phyloP scores from a whole-genome alignment of 192 early-diverging fungal species.

The Kickxella alabastrina region DNA sequence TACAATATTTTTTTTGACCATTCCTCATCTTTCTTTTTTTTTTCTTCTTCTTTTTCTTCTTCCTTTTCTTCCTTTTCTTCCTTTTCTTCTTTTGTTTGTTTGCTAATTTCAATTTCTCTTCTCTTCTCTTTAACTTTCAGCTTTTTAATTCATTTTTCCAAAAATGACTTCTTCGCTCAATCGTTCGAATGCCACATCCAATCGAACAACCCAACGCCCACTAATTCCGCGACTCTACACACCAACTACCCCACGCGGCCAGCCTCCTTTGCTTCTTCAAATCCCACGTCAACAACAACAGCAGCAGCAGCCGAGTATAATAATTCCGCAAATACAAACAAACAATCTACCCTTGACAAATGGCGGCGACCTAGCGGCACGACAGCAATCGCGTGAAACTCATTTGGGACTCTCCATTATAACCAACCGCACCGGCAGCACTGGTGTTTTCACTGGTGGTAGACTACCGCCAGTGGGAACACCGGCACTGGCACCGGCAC shows the following conservation, averaged over 20 bases:
- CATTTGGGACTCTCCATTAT: too few species aligned
- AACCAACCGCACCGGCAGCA: too few species aligned
- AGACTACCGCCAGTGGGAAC: background rate
- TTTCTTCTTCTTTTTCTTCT: too few species aligned
- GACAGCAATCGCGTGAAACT: conserved; percentile 48
- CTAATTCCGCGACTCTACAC: conserved; percentile 31
- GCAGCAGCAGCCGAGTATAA: conserved; percentile 21
- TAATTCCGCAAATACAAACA: too few species aligned
- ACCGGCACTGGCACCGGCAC: too few species aligned
- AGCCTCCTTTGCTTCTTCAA: too few species aligned
- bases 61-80: background rate
- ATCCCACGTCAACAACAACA: too few species aligned
- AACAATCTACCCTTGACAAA: too few species aligned
- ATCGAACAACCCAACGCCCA: conserved; percentile 11
- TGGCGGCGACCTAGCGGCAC: conserved; percentile 35
- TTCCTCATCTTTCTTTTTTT: too few species aligned
- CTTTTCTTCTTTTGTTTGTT: background rate
- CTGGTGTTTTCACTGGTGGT: background rate
- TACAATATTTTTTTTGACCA: too few species aligned
- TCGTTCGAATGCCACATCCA: conserved; percentile 51
- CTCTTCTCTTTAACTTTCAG: background rate
- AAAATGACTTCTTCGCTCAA: conserved; percentile 32
- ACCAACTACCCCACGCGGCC: conserved; percentile 43
- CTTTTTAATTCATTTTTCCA: too few species aligned
- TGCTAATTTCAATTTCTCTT: background rate